A percentile compares a stretch with the other conserved stretches of the same genome.
Evolutionary conservation across 495 filamentous ascomycete species (phyloP).

Genomic region (Aspergillus hancockii): DNA sequence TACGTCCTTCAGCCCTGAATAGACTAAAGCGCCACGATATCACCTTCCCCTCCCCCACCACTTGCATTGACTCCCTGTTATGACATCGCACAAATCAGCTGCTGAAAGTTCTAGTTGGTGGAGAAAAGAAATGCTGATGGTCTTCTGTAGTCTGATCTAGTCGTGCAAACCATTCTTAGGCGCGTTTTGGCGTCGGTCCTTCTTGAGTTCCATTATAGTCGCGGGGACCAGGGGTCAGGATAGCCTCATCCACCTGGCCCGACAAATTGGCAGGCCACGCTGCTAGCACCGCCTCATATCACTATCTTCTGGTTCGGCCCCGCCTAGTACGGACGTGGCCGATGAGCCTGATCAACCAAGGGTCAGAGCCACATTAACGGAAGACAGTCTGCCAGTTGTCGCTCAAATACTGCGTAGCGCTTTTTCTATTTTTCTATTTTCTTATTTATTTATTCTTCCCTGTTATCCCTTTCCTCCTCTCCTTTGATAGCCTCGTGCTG

Average conservation of each 20-base stretch:
- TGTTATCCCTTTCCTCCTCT: neutral
- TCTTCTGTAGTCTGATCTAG: constrained; percentile 26
- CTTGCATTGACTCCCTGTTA: constrained; percentile 18
- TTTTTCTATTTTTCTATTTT: neutral
- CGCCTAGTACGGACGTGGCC: constrained; percentile 27
- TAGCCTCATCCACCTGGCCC: constrained; percentile 22
- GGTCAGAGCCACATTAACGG: constrained; percentile 15
- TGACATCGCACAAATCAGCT: constrained; percentile 36
- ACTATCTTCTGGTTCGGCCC: constrained; percentile 14
- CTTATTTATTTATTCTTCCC: neutral
- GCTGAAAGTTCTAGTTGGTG: constrained; percentile 19
- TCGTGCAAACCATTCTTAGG: constrained; percentile 18
- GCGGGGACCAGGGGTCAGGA: constrained; percentile 26
- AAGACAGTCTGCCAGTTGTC: constrained; percentile 32
- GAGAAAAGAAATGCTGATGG: constrained; percentile 31
- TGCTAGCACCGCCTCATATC: constrained; percentile 36
- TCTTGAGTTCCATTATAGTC: constrained; percentile 21
- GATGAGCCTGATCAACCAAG: constrained; percentile 22
- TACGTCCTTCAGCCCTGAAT: constrained; percentile 41
- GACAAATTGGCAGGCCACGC: constrained; percentile 16
- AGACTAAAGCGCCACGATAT: constrained; percentile 35
- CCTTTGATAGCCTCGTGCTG: constrained; percentile 10
- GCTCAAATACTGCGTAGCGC: constrained; percentile 22
- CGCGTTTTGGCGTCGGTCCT: constrained; percentile 28
- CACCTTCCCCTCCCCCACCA: constrained; percentile 23